These are phyloP conservation scores for Vitis riparia DNA, from an alignment of 164 flowering plant genomes.

Conservation along the genomic window DNA sequence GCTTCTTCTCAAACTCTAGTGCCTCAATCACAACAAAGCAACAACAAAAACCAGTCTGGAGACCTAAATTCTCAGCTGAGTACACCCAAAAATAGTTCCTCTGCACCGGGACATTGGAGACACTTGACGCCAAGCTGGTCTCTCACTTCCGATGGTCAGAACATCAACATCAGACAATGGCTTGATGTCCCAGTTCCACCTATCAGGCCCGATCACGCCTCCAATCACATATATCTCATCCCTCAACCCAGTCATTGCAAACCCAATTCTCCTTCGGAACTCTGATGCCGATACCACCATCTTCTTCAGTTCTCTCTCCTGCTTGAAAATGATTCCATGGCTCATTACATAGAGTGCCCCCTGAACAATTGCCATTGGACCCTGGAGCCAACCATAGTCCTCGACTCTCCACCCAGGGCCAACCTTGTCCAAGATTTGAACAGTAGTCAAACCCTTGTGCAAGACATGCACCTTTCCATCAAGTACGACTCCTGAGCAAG, in stretches of 20 bases:
- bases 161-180: conserved; percentile 72
- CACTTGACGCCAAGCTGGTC: conserved; percentile 74
- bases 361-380: conserved; percentile 79
- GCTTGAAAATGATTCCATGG: conserved; percentile 70
- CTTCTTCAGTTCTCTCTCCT: conserved; percentile 46
- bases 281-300: conserved; percentile 67
- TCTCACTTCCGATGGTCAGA: conserved; percentile 57
- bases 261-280: conserved; percentile 72
- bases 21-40: conserved; percentile 10
- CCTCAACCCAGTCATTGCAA: conserved; percentile 68
- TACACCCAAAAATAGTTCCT: conserved; percentile 82
- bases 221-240: conserved; percentile 84
- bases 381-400: conserved; percentile 84
- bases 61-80: conserved; percentile 67
- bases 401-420: conserved; percentile 60
- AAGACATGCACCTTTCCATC: conserved; percentile 78
- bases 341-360: conserved; percentile 75
- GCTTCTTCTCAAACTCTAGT: neutral
- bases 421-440: conserved; percentile 63
- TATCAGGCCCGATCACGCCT: conserved; percentile 81
- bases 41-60: neutral
- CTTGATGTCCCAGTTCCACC: conserved; percentile 65
- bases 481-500: conserved; percentile 76
- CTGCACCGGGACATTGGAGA: conserved; percentile 78
- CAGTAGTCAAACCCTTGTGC: conserved; percentile 82